phyloP scores from a whole-genome alignment of 192 early-diverging fungal species.

The Backusella tarrabulga region DNA sequence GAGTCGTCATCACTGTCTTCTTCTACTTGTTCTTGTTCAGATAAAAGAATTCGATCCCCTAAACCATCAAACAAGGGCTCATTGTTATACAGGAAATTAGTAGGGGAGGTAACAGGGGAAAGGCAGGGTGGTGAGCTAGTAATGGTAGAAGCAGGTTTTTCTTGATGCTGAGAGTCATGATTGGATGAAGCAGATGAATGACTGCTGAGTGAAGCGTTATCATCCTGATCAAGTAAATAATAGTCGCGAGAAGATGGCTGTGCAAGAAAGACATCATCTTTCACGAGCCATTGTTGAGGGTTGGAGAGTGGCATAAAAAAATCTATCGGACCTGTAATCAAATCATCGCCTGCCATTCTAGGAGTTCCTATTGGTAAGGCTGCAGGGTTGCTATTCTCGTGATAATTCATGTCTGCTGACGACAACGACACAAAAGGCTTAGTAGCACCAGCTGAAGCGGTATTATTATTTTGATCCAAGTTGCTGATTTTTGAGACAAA shows the following conservation, averaged over 20 bases:
- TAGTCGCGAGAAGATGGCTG: neutral
- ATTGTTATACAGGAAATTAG: constrained; percentile 14
- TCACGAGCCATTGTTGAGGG: neutral
- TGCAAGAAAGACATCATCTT: constrained; percentile 21
- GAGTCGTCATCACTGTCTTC: neutral
- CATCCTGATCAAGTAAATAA: constrained; percentile 11
- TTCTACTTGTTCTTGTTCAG: neutral
- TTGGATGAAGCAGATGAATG: constrained; percentile 14
- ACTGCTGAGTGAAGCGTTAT: constrained; percentile 14
- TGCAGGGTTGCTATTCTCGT: constrained; percentile 20
- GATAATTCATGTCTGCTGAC: constrained; percentile 7
- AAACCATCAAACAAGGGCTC: constrained; percentile 16
- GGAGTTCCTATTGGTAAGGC: constrained; percentile 19
- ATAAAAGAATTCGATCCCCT: constrained; percentile 8
- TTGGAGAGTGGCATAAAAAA: constrained; percentile 11
- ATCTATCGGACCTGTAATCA: constrained; percentile 14
- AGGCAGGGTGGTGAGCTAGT: neutral
- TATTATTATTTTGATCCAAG: neutral
- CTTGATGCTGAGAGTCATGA: constrained; percentile 7
- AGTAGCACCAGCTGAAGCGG: neutral
- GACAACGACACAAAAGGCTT: constrained; percentile 11
- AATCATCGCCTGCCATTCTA: constrained; percentile 18
- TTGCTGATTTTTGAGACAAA: constrained; percentile 1
- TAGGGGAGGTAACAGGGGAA: constrained; percentile 16
- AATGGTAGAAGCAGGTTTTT: neutral